These are phyloP conservation scores for Capsicum baccatum DNA, from an alignment of 257 asterid species.

Conservation along the genomic window DNA sequence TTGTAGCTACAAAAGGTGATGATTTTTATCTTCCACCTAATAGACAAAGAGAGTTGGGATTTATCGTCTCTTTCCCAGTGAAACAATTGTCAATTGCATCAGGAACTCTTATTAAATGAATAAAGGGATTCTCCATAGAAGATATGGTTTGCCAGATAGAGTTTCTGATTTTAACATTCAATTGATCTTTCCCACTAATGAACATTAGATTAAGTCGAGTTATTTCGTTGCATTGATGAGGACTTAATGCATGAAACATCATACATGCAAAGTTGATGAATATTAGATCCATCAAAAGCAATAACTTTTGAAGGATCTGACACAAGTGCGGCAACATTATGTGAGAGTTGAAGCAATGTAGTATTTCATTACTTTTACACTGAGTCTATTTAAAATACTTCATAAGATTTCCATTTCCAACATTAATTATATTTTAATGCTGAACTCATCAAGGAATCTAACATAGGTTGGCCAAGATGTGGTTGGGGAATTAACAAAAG, in stretches of 20 bases:
- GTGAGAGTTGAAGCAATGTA: too few relatives aligned
- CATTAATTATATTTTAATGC: not conserved
- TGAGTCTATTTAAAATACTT: not conserved
- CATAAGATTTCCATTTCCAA: not conserved
- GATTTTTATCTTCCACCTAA: constrained; percentile 62
- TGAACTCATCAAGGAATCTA: not conserved
- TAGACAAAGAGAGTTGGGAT: constrained; percentile 88
- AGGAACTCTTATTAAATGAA: constrained; percentile 88
- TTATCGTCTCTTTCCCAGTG: constrained; percentile 94
- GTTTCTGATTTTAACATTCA: constrained; percentile 21
- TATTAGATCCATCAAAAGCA: too few relatives aligned
- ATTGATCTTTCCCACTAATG: too few relatives aligned
- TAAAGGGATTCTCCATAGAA: constrained; percentile 87
- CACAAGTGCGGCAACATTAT: too few relatives aligned
- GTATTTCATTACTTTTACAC: constrained; percentile 12
- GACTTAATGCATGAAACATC: not conserved
- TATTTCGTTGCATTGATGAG: not conserved
- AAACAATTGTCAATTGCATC: constrained; percentile 78
- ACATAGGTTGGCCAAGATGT: constrained; percentile 82
- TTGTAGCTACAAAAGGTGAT: constrained; percentile 76
- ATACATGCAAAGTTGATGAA: not conserved
- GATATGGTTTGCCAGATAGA: too few relatives aligned
- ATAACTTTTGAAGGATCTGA: too few relatives aligned
- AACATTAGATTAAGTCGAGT: not conserved
- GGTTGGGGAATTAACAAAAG: too few relatives aligned